These are phyloP conservation scores for Metahyphopichia silvanorum DNA, from an alignment of 805 yeast species.

Conservation along the genomic window DNA sequence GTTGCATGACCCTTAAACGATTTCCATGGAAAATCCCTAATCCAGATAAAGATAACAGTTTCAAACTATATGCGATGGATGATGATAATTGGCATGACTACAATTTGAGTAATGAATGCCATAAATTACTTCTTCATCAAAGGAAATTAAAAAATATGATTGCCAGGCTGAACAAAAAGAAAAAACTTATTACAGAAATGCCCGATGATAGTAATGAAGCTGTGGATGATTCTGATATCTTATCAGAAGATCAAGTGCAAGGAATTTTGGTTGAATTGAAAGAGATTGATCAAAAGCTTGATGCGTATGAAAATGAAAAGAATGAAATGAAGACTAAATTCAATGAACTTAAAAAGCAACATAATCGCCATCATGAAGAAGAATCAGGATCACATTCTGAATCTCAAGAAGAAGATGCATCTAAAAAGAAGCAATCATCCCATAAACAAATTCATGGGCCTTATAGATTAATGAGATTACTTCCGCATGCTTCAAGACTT, in stretches of 20 bases:
- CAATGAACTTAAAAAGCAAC: constrained; percentile 15
- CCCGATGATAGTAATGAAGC: constrained; percentile 7
- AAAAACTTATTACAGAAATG: constrained; percentile 20
- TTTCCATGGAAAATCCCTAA: constrained; percentile 96
- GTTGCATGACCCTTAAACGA: constrained; percentile 87
- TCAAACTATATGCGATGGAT: constrained; percentile 76
- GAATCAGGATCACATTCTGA: constrained; percentile 6
- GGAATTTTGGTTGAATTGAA: constrained; percentile 30
- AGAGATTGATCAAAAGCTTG: constrained; percentile 34
- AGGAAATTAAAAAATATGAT: constrained; percentile 51
- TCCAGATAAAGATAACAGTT: constrained; percentile 67
- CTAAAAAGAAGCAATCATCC: constrained; percentile 30
- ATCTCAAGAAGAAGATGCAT: constrained; percentile 10
- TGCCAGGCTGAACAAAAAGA: constrained; percentile 40
- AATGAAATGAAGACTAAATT: constrained; percentile 31
- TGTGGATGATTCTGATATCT: constrained; percentile 12
- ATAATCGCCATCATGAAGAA: constrained; percentile 6
- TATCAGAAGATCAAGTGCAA: constrained; percentile 30
- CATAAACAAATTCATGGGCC: constrained; percentile 76
- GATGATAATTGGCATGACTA: constrained; percentile 82
- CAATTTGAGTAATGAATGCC: constrained; percentile 66
- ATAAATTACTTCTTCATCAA: constrained; percentile 58
- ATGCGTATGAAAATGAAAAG: constrained; percentile 33
- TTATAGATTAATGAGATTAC: constrained; percentile 71
- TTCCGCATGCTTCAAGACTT: constrained; percentile 84